A percentile compares a stretch with the other conserved stretches of the same genome.
phyloP scores from a whole-genome alignment of 768 basidiomycete genomes.

The Lentinula sp. region DNA sequence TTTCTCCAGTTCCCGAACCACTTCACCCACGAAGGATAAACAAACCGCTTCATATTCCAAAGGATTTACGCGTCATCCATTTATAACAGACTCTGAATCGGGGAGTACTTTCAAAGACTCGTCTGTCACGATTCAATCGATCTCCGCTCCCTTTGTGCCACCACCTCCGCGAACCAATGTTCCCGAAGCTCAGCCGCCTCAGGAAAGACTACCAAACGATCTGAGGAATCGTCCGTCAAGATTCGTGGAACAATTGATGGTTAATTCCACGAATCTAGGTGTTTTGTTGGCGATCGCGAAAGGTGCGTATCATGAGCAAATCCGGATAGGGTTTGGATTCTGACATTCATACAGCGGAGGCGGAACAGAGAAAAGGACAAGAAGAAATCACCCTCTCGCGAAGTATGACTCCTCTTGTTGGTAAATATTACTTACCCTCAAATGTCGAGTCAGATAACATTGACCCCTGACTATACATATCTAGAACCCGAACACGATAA shows the following conservation, averaged over 20 bases:
- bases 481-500: background rate
- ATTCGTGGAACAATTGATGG: slow-evolving; percentile 3
- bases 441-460: background rate
- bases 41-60: background rate
- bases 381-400: background rate
- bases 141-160: background rate
- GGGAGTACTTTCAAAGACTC: background rate
- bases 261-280: slow-evolving; percentile 2
- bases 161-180: background rate
- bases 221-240: background rate
- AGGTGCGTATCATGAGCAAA: background rate
- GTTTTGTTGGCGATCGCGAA: background rate
- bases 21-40: background rate
- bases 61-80: background rate
- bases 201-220: background rate
- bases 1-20: background rate
- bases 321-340: background rate
- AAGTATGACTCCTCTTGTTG: background rate
- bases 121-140: background rate
- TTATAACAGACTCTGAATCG: background rate
- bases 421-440: background rate
- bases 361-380: background rate
- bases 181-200: background rate
- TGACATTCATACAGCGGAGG: background rate
- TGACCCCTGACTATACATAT: background rate